Evolutionary conservation across 2,329 filamentous ascomycete genomes (phyloP).

Genomic region (Aspergillus versicolor): DNA sequence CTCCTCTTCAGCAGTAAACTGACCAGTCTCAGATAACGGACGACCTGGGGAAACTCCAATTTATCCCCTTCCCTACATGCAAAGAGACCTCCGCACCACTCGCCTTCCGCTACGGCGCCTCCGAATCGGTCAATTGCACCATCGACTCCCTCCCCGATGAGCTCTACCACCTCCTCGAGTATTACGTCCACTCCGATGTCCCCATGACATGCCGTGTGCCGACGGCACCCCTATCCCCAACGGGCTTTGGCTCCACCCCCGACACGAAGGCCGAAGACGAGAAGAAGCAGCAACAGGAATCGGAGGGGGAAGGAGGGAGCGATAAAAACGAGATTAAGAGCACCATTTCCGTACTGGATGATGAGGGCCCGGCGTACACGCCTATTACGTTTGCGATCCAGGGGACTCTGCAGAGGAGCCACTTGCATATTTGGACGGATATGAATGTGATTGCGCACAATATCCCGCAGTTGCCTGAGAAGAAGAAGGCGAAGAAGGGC

Average conservation of each 20-base stretch:
- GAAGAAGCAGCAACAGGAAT: background rate
- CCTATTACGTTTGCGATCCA: conserved; percentile 86
- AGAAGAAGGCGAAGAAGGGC: conserved; percentile 47
- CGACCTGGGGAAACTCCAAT: conserved; percentile 77
- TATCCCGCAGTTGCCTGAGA: conserved; percentile 21
- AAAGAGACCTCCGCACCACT: conserved; percentile 82
- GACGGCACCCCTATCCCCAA: conserved; percentile 61
- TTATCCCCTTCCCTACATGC: conserved; percentile 86
- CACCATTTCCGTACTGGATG: conserved; percentile 35
- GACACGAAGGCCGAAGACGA: conserved; percentile 22
- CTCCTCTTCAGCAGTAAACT: too few species aligned
- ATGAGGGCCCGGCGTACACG: conserved; percentile 50
- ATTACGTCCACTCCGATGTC: conserved; percentile 95
- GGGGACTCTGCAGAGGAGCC: conserved; percentile 82
- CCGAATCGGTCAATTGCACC: conserved; percentile 59
- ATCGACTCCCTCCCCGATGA: conserved; percentile 53
- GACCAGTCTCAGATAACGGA: conserved; percentile 62
- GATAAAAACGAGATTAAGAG: conserved; percentile 40
- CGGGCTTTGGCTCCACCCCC: conserved; percentile 22
- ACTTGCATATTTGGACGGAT: conserved; percentile 85
- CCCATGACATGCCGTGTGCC: conserved; percentile 89
- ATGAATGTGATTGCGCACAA: conserved; percentile 83
- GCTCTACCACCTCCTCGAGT: conserved; percentile 62
- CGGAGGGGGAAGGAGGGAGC: conserved; percentile 17
- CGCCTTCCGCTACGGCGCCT: conserved; percentile 78